These are phyloP conservation scores for Vaccinium myrtillus DNA, from an alignment of 148 eudicot genomes.

Conservation along the genomic window DNA sequence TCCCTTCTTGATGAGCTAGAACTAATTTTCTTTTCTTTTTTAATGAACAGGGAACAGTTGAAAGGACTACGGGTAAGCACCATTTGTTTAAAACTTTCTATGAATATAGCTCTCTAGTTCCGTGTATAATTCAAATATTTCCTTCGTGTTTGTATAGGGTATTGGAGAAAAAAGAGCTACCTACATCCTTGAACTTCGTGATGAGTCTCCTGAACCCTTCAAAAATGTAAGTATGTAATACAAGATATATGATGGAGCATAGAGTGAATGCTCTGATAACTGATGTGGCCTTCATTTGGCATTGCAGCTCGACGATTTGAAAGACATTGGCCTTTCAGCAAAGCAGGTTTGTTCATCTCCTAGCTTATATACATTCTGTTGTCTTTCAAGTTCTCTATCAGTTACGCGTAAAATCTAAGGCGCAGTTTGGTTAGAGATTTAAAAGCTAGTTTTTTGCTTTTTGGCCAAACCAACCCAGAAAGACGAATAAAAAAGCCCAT, in stretches of 20 bases:
- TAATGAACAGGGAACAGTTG: constrained; percentile 65
- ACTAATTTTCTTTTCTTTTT: neutral
- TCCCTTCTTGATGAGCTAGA: neutral
- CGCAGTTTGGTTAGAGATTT: neutral
- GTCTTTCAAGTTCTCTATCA: neutral
- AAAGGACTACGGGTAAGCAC: constrained; percentile 59
- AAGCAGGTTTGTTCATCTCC: constrained; percentile 48
- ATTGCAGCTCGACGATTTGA: constrained; percentile 75
- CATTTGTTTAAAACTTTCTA: neutral
- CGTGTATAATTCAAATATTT: neutral
- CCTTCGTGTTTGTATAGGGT: constrained; percentile 35
- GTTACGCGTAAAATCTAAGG: neutral
- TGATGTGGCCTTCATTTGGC: neutral
- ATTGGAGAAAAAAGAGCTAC: constrained; percentile 84
- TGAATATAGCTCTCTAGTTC: neutral
- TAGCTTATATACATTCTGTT: neutral
- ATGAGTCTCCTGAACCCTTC: constrained; percentile 76
- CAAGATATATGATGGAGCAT: neutral
- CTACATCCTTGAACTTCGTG: constrained; percentile 64
- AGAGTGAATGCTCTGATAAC: neutral
- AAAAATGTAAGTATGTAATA: constrained; percentile 44
- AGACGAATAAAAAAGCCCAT: neutral
- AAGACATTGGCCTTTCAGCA: constrained; percentile 70
- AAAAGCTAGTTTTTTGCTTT: neutral
- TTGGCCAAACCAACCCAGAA: neutral